Conservation (phyloP, 139 green algal species). For the Marvania coccoides region DNA sequence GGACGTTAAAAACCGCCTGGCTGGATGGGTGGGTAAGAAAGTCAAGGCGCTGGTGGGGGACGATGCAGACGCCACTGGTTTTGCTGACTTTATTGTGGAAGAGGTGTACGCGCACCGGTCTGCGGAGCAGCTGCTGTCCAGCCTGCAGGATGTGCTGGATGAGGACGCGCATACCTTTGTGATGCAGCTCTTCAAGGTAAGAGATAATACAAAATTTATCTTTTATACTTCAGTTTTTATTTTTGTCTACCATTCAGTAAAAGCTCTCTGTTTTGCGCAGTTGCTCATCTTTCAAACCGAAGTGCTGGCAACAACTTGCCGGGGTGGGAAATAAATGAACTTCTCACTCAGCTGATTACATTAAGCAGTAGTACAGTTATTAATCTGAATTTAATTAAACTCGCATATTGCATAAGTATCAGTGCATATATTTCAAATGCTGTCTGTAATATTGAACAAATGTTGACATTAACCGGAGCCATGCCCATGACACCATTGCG, state of each 20-base stretch:
- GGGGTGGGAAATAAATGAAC: not conserved
- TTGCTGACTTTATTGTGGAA: constrained; percentile 48
- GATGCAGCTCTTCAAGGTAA: constrained; percentile 75
- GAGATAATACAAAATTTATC: not conserved
- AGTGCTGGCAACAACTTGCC: not conserved
- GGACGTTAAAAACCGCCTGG: constrained; percentile 31
- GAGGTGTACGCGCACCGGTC: constrained; percentile 28
- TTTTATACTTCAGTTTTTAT: not conserved
- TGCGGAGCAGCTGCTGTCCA: constrained; percentile 10
- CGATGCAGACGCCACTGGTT: constrained; percentile 39
- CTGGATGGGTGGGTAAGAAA: constrained; percentile 72
- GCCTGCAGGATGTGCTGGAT: constrained; percentile 15
- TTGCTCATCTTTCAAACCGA: too few relatives aligned
- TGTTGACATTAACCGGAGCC: constrained; percentile 10
- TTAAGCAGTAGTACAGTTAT: too few relatives aligned
- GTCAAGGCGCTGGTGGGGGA: constrained; percentile 61
- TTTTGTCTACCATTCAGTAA: too few relatives aligned
- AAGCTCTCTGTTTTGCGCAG: too few relatives aligned
- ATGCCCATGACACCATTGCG: constrained; percentile 6
- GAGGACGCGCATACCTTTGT: constrained; percentile 79
- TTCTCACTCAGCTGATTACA: not conserved
- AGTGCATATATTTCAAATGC: too few relatives aligned
- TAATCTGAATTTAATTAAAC: too few relatives aligned
- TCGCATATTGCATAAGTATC: too few relatives aligned
- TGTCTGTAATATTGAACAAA: constrained; percentile 1